phyloP scores from a whole-genome alignment of 2,329 filamentous ascomycete species.

The Fusarium chlamydosporum region DNA sequence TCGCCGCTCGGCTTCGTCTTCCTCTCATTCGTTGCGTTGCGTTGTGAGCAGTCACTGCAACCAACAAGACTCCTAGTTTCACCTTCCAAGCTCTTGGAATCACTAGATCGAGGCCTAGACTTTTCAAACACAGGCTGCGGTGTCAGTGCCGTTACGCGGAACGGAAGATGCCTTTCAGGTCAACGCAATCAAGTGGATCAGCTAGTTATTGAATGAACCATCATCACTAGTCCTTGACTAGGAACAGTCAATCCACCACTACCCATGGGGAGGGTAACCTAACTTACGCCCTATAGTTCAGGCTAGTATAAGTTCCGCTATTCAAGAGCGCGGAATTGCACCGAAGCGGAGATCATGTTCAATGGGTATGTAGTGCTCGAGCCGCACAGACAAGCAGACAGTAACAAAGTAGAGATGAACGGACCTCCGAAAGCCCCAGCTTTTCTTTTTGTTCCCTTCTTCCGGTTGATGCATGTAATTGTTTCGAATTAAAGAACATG shows the following conservation, averaged over 20 bases:
- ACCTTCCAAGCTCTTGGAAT: slow-evolving; percentile 23
- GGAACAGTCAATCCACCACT: too few species aligned
- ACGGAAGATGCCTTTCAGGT: slow-evolving; percentile 38
- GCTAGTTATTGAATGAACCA: too few species aligned
- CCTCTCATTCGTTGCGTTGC: not conserved
- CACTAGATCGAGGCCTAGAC: slow-evolving; percentile 37
- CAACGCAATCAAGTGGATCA: slow-evolving; percentile 37
- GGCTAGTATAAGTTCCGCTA: slow-evolving; percentile 11
- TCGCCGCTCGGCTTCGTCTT: not conserved
- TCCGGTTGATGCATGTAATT: slow-evolving; percentile 44
- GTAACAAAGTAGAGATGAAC: not conserved
- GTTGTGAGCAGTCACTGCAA: slow-evolving; percentile 8
- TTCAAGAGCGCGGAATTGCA: slow-evolving; percentile 36
- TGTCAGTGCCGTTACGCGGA: slow-evolving; percentile 9
- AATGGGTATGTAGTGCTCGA: slow-evolving; percentile 1
- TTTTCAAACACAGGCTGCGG: slow-evolving; percentile 11
- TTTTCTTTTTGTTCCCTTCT: not conserved
- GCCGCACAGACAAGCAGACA: slow-evolving; percentile 1
- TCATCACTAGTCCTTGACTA: too few species aligned
- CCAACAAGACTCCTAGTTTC: slow-evolving; percentile 29
- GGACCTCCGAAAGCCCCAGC: not conserved
- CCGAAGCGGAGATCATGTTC: slow-evolving; percentile 11
- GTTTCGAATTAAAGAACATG: slow-evolving; percentile 12
- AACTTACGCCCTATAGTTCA: not conserved
- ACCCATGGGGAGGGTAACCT: too few species aligned